These are phyloP conservation scores for Colletotrichum sp. DNA, from an alignment of 2,329 filamentous ascomycete species.

Conservation along the genomic window DNA sequence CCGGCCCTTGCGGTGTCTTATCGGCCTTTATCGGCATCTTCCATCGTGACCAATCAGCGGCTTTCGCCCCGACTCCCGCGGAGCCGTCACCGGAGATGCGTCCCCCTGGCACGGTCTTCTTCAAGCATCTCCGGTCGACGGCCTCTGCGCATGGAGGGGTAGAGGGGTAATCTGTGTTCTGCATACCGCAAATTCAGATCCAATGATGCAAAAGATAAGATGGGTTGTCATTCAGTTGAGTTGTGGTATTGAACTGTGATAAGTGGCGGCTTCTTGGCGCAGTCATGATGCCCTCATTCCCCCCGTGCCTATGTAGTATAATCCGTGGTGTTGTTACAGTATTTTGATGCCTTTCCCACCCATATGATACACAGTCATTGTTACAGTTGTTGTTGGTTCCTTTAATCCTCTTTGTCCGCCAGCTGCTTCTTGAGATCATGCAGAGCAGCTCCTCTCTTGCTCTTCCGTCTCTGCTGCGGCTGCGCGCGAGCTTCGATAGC, in stretches of 20 bases:
- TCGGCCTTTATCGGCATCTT: slow-evolving; percentile 13
- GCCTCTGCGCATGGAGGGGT: background rate
- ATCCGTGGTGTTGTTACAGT: slow-evolving; percentile 7
- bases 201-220: background rate
- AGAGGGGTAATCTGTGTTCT: background rate
- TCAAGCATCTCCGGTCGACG: slow-evolving; percentile 9
- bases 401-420: slow-evolving; percentile 33
- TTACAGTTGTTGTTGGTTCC: background rate
- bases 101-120: background rate
- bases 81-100: slow-evolving; percentile 21
- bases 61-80: slow-evolving; percentile 17
- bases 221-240: background rate
- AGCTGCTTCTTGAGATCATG: slow-evolving; percentile 46
- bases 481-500: slow-evolving; percentile 39
- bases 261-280: background rate
- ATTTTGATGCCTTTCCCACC: slow-evolving; percentile 4
- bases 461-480: slow-evolving; percentile 41
- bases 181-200: background rate
- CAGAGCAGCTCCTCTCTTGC: slow-evolving; percentile 39
- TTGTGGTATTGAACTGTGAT: slow-evolving; percentile 3
- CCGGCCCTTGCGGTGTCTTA: background rate
- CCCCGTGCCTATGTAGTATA: background rate
- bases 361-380: background rate
- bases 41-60: slow-evolving; percentile 20
- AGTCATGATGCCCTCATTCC: background rate